Base-by-base conservation (phyloP, 176 grass and related monocot species). In the Guadua angustifolia region DNA sequence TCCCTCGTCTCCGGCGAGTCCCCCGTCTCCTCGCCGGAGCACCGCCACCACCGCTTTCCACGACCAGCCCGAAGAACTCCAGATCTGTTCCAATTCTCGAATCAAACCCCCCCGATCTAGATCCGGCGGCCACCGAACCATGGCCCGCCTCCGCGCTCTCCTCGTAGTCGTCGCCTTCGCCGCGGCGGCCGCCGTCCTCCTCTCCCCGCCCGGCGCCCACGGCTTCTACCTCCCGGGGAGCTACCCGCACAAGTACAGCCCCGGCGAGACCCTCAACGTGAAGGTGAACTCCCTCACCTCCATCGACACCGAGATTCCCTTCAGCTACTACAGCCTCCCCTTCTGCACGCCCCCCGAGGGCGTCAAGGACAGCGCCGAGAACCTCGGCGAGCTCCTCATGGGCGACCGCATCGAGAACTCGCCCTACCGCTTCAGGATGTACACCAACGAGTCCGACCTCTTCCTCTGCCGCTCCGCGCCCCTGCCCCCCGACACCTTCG, bases 391-490 rank as follows among this genome's bases (percentile, higher is more conserved):
- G 84, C 92, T 94, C 22, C 92, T 94, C 81, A 94, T 94, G 89
- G 92, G 89, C 52, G 92, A 94, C 87, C 92, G 89, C 84, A 94
- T 94, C 83, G 92, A 94, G 89, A 91, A 84, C 68, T 94, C 92
- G 5, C 89, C 92, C 56, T 94, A 94, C 82, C 89, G 81, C 65
- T 94, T 94, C 92, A 74, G 18, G 72, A 94, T 87, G 89, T 71
- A 89, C 84, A 84, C 81, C 79, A 94, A 94, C 81, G 89, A 89
- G 29, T 85, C 92, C 9, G 89, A 94, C 70, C 16, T 89, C 36
- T 69, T 94, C 43, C 84, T 94, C 77, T 94, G 92, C 86, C 86
- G 81, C 78, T 82, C 92, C 36, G 1, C 66, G 0, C 87, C 89
- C 21, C 86, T 94, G 24, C 39, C 68, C 43, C 5, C 87, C 19